These are phyloP conservation scores for Neolentinus lepideus DNA, from an alignment of 1,284 basidiomycete genomes.

Conservation along the genomic window DNA sequence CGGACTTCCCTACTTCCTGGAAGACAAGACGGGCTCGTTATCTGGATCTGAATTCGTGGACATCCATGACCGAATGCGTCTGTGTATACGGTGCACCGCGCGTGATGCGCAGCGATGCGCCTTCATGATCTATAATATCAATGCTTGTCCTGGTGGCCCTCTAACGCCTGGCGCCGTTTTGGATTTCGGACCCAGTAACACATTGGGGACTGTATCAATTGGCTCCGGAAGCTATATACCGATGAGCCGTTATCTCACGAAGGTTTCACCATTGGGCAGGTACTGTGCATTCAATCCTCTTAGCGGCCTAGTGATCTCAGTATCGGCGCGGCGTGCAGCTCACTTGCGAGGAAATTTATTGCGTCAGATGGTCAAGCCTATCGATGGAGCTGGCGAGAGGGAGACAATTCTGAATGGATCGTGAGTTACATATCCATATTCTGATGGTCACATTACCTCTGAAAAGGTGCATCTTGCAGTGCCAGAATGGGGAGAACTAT, in stretches of 20 bases:
- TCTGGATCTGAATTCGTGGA: constrained; percentile 51
- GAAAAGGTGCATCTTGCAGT: constrained; percentile 29
- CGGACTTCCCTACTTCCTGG: constrained; percentile 53
- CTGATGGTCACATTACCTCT: neutral
- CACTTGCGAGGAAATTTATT: constrained; percentile 40
- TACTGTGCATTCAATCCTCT: constrained; percentile 15
- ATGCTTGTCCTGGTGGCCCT: constrained; percentile 17
- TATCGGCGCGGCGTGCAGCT: constrained; percentile 19
- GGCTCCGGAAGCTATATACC: constrained; percentile 26
- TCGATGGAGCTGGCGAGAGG: constrained; percentile 42
- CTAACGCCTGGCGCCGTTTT: constrained; percentile 37
- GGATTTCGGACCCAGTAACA: constrained; percentile 39
- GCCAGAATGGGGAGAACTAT: constrained; percentile 40
- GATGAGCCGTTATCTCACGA: constrained; percentile 46
- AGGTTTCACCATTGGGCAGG: constrained; percentile 32
- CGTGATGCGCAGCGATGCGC: constrained; percentile 30
- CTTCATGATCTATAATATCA: constrained; percentile 45
- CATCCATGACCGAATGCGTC: constrained; percentile 50
- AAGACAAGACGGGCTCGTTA: constrained; percentile 49
- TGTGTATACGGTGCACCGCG: constrained; percentile 41
- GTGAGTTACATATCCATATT: constrained; percentile 26
- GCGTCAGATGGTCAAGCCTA: constrained; percentile 55
- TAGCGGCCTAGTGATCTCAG: neutral
- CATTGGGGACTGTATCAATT: constrained; percentile 45
- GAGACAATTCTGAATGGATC: constrained; percentile 51